A percentile compares a stretch with the other conserved stretches of the same genome.
phyloP scores from a whole-genome alignment of 331 rosid species.

The Malus hybrid region DNA sequence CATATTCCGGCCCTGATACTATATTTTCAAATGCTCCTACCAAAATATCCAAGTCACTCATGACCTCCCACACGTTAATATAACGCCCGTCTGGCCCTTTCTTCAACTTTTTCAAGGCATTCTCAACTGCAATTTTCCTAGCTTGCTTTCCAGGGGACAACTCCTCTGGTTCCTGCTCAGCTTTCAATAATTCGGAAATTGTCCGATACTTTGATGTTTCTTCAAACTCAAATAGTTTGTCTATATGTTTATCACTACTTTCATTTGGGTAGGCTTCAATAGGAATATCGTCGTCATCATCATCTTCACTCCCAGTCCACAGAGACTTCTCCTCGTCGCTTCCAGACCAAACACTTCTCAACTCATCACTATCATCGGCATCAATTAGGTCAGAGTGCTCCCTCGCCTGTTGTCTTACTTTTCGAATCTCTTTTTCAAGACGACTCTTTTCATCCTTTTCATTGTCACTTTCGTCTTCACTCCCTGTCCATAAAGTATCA shows the following conservation, averaged over 20 bases:
- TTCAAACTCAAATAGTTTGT: constrained; percentile 79
- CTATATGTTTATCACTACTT: constrained; percentile 68
- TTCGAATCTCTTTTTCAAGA: constrained; percentile 52
- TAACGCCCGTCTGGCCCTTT: constrained; percentile 88
- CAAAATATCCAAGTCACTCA: constrained; percentile 77
- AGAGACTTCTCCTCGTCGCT: constrained; percentile 87
- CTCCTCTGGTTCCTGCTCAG: constrained; percentile 79
- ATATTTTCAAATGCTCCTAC: constrained; percentile 87
- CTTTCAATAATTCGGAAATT: constrained; percentile 61
- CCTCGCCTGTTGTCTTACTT: constrained; percentile 61
- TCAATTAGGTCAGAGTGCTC: constrained; percentile 63
- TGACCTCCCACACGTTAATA: constrained; percentile 79
- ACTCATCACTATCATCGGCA: constrained; percentile 82
- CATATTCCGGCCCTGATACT: constrained; percentile 86
- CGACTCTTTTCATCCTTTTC: constrained; percentile 24
- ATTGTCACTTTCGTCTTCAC: constrained; percentile 64
- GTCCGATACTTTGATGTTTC: constrained; percentile 76
- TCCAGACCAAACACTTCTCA: constrained; percentile 84
- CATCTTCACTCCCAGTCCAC: constrained; percentile 91
- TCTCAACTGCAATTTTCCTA: constrained; percentile 82
- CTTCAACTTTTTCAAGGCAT: constrained; percentile 79
- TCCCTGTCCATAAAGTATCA: constrained; percentile 60
- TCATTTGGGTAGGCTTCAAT: constrained; percentile 82
- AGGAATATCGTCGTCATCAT: constrained; percentile 71
- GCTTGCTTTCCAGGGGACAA: constrained; percentile 89